Percentiles rank a stretch among this genome's conserved stretches.
phyloP scores from a whole-genome alignment of 2,329 filamentous ascomycete species.

The Raffaelea ambrosiae region DNA sequence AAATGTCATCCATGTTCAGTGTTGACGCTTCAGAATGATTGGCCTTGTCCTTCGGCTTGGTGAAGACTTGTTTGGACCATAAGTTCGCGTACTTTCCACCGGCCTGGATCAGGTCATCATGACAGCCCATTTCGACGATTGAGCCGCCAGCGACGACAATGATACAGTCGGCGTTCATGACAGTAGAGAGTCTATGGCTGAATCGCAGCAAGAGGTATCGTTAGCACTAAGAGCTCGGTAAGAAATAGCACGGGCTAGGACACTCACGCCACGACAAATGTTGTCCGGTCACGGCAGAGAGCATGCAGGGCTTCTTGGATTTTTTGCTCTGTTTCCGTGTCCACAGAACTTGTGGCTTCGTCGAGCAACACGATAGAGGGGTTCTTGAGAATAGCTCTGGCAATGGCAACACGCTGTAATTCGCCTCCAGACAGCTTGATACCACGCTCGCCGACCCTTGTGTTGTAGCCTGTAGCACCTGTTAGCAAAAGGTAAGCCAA shows the following conservation, averaged over 20 bases:
- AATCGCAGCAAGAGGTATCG: conserved; percentile 3
- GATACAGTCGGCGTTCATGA: conserved; percentile 61
- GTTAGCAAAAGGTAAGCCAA: conserved; percentile 6
- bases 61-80: conserved; percentile 52
- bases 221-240: conserved; percentile 7
- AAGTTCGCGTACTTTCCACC: conserved; percentile 55
- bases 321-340: conserved; percentile 59
- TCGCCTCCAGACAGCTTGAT: conserved; percentile 59
- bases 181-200: conserved; percentile 61
- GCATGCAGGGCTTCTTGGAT: conserved; percentile 54
- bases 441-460: conserved; percentile 41
- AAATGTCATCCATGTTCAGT: conserved; percentile 18
- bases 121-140: conserved; percentile 55
- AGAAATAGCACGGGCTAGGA: conserved; percentile 12
- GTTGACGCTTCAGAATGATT: conserved; percentile 12
- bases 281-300: conserved; percentile 54
- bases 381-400: conserved; percentile 63
- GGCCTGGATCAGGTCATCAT: conserved; percentile 48
- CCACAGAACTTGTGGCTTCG: conserved; percentile 70
- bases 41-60: conserved; percentile 36
- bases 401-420: conserved; percentile 58
- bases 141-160: conserved; percentile 56
- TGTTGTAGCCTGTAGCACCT: conserved; percentile 32
- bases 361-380: conserved; percentile 71
- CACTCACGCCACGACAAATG: conserved; percentile 56